Evolutionary conservation across 495 filamentous ascomycete genomes (phyloP).

Genomic region (Podospora australis): DNA sequence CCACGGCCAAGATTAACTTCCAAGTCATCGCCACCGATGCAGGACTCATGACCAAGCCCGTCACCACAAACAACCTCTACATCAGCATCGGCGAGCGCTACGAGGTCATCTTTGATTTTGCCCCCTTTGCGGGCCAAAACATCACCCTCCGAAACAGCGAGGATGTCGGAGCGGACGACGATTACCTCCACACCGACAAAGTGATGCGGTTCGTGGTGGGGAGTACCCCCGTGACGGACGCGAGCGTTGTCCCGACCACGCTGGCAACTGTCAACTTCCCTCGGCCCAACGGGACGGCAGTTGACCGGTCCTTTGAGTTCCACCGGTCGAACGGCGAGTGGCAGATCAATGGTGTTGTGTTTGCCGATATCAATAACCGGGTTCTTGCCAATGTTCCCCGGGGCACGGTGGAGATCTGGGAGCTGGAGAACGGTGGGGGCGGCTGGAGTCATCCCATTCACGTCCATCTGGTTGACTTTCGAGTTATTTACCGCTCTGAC

Average conservation of each 20-base stretch:
- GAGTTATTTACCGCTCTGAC: conserved; percentile 37
- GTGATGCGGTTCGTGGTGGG: conserved; percentile 51
- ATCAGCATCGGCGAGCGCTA: conserved; percentile 52
- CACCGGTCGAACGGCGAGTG: conserved; percentile 36
- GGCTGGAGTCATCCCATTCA: conserved; percentile 51
- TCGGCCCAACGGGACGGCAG: conserved; percentile 12
- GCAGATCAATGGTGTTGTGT: conserved; percentile 48
- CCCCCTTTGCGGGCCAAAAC: conserved; percentile 39
- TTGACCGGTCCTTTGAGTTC: conserved; percentile 38
- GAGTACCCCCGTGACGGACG: conserved; percentile 23
- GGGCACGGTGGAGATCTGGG: conserved; percentile 46
- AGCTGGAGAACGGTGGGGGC: conserved; percentile 41
- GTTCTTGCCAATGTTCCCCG: conserved; percentile 43
- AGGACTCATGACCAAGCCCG: conserved; percentile 37
- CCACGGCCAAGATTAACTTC: conserved; percentile 32
- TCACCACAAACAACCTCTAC: conserved; percentile 28
- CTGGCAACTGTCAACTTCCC: conserved; percentile 14
- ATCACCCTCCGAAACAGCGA: conserved; percentile 41
- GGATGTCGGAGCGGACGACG: conserved; percentile 36
- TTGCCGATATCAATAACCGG: conserved; percentile 44
- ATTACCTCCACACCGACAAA: conserved; percentile 43
- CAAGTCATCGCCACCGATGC: conserved; percentile 47
- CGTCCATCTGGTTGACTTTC: conserved; percentile 55
- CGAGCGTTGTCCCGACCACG: conserved; percentile 8
- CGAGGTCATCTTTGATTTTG: conserved; percentile 50